Evolutionary conservation across 306 rosid species (phyloP), one percentile per base, ranked within the genome.

Genomic region (Luffa aegyptiaca): DNA sequence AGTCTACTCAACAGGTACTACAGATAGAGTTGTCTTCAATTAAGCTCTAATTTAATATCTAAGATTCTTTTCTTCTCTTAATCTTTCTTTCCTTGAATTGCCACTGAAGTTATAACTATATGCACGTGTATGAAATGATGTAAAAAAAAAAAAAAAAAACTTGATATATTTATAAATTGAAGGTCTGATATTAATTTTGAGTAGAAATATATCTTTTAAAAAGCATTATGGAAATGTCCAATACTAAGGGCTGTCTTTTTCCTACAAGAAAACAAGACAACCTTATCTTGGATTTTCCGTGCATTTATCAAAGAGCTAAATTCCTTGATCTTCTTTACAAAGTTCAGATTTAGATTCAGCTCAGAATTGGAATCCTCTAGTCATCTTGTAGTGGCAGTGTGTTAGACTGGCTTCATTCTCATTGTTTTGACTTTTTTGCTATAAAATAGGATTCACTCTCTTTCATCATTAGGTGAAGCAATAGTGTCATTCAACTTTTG

Each of bases 1-100:
- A 84, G 83, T 81, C 89, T 79, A 90, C 86, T 78, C 90, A 90
- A 80, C 90, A 91, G 99, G 99, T 96, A 86, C 37, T 52, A 70
- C 73, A 45, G 16, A 74, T 46, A 9, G n/a, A 49, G 9, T 74
- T 8, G 2, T 35, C 10, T 51, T 74, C 44, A 16, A 1, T 33
- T 33, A 52, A 52, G 46, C 8, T 31, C 11, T 31, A 26, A 33
- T 49, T 73, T 31, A 12, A 48, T 72, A 48, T 48, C 59, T 12
- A 13, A 48, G 10, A 18, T 2, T 69, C 10, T 39, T 10, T 65
- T 66, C 10, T 39, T 10, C 37, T 66, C 6, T 33, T 31, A 21
- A 16, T 77, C 17, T 41, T 76, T 49, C 17, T 26, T 61, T 76
- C 35, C 18, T 77, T 65, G 16, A 70, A 51, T 49, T 55, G 16